Evolutionary conservation across 306 rosid species (phyloP).

Genomic region (Datisca glomerata): DNA sequence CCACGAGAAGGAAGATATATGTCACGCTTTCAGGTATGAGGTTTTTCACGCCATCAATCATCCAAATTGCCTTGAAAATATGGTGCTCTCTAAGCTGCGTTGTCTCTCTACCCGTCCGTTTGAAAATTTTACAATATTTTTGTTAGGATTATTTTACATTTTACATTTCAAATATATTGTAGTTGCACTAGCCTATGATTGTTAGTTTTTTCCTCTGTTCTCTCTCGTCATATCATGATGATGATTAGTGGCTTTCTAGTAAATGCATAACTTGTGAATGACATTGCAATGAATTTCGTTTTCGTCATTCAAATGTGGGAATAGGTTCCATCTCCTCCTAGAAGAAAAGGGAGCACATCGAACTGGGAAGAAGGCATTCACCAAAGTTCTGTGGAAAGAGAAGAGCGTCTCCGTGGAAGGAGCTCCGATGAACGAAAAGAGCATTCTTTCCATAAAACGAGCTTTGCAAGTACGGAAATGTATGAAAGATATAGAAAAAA

Average conservation of each 20-base stretch:
- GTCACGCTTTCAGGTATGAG: conserved; percentile 64
- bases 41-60: not conserved
- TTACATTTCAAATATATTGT: not conserved
- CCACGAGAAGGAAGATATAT: conserved; percentile 87
- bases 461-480: not conserved
- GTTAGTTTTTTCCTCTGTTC: not conserved
- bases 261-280: not conserved
- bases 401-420: conserved; percentile 16
- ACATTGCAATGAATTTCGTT: not conserved
- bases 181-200: not conserved
- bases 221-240: too few relatives aligned
- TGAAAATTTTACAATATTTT: too few relatives aligned
- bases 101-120: too few relatives aligned
- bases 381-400: conserved; percentile 24
- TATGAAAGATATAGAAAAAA: not conserved
- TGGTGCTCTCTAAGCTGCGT: too few relatives aligned
- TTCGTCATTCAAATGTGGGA: conserved; percentile 3
- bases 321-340: conserved; percentile 80
- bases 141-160: not conserved
- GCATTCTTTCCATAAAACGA: conserved; percentile 9
- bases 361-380: conserved; percentile 27
- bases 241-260: too few relatives aligned
- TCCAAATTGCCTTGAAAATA: too few relatives aligned
- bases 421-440: conserved; percentile 21
- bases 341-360: conserved; percentile 33